These are phyloP conservation scores for Coemansia umbellata DNA, from an alignment of 192 early-diverging fungal genomes.

Conservation along the genomic window DNA sequence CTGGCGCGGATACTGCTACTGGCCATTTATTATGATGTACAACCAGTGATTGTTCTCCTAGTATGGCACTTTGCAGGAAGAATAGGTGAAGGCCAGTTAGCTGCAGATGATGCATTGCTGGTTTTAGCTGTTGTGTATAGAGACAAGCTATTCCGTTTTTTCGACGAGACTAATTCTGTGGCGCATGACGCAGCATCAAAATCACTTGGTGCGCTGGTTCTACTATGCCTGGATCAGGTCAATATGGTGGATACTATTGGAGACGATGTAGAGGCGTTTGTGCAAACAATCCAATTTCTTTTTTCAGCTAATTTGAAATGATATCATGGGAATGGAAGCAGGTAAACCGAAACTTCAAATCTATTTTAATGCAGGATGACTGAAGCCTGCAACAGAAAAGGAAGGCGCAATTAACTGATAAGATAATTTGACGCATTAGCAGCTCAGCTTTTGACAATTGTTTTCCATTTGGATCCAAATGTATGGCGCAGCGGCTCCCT, in stretches of 20 bases:
- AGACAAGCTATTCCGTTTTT: not conserved
- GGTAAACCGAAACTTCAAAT: too few species aligned
- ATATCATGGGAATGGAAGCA: not conserved
- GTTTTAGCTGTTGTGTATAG: slow-evolving; percentile 1
- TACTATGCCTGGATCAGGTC: slow-evolving; percentile 14
- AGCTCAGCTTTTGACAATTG: too few species aligned
- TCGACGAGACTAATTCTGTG: not conserved
- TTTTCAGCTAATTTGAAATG: too few species aligned
- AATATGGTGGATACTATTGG: slow-evolving; percentile 7
- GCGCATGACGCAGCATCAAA: not conserved
- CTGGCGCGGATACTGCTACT: slow-evolving; percentile 4
- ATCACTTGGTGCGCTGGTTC: slow-evolving; percentile 6
- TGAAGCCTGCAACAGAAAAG: too few species aligned
- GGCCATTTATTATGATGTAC: slow-evolving; percentile 26
- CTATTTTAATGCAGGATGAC: too few species aligned
- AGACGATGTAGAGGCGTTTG: slow-evolving; percentile 1
- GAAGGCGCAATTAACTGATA: too few species aligned
- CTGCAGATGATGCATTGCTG: slow-evolving; percentile 4
- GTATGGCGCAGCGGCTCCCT: too few species aligned
- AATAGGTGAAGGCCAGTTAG: too few species aligned
- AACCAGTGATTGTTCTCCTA: slow-evolving; percentile 11
- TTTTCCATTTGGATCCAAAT: too few species aligned
- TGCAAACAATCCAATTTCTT: not conserved
- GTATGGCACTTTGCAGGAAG: slow-evolving; percentile 6
- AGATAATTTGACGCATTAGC: too few species aligned